A percentile compares a stretch with the other conserved stretches of the same genome.
These are phyloP conservation scores for Diatrype stigma DNA, from an alignment of 2,329 filamentous ascomycete species.

Conservation along the genomic window DNA sequence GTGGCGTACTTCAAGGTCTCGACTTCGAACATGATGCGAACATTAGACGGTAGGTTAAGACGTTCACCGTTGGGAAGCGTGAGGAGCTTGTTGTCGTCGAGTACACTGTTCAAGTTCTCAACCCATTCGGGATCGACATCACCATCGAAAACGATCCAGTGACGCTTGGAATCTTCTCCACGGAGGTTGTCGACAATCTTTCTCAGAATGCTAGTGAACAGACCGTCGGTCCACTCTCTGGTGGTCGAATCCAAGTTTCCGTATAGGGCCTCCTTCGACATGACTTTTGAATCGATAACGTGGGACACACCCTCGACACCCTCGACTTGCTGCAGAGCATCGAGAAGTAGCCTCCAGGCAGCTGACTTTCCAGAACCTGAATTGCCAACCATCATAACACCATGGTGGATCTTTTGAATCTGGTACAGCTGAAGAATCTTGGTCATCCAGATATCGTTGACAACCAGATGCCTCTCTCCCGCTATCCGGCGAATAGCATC, in stretches of 20 bases:
- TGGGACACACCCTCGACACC: constrained; percentile 91
- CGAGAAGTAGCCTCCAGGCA: constrained; percentile 87
- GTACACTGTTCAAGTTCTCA: constrained; percentile 98
- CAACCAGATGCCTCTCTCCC: constrained; percentile 77
- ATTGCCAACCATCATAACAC: constrained; percentile 99
- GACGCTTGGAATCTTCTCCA: constrained; percentile 92
- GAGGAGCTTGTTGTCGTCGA: constrained; percentile 97
- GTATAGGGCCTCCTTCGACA: constrained; percentile 98
- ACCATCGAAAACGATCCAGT: constrained; percentile 99
- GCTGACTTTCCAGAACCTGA: constrained; percentile 97
- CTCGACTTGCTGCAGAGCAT: constrained; percentile 87
- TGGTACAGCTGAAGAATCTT: constrained; percentile 97
- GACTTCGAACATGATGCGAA: constrained; percentile 99
- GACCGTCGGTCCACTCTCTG: constrained; percentile 95
- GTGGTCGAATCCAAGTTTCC: constrained; percentile 95
- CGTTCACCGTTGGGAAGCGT: constrained; percentile 97
- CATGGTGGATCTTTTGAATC: constrained; percentile 95
- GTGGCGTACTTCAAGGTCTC: constrained; percentile 97
- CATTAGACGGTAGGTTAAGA: constrained; percentile 88
- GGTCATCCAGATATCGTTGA: constrained; percentile 94
- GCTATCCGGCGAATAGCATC: constrained; percentile 79
- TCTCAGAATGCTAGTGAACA: constrained; percentile 95
- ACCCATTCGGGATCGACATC: constrained; percentile 99
- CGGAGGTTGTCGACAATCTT: constrained; percentile 99
- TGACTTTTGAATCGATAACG: constrained; percentile 98